A percentile compares a stretch with the other conserved stretches of the same genome.
Conservation (phyloP, 192 early-diverging fungal genomes). For the Gonapodya prolifera region DNA sequence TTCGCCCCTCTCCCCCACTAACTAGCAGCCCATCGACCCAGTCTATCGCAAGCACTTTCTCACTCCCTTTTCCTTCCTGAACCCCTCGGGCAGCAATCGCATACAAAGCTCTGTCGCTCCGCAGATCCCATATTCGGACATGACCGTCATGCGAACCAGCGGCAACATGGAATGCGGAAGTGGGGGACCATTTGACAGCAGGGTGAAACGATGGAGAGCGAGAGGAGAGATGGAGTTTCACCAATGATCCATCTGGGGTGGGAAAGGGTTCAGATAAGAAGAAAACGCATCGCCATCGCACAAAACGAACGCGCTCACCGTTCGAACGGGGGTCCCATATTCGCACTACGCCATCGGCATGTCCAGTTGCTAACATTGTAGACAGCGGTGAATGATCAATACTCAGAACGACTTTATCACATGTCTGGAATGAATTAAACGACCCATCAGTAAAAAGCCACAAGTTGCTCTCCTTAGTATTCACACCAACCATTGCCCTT, state of each 20-base stretch:
- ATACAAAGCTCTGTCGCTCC: constrained; percentile 74
- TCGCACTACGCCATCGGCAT: constrained; percentile 67
- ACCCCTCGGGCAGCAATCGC: constrained; percentile 29
- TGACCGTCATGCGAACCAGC: constrained; percentile 78
- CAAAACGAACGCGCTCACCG: constrained; percentile 20
- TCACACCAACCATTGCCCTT: constrained; percentile 48
- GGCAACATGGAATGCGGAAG: constrained; percentile 57
- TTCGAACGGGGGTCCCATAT: constrained; percentile 82
- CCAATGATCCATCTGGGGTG: constrained; percentile 69
- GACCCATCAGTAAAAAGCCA: background rate
- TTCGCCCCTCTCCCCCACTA: constrained; percentile 63
- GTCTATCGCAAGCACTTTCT: constrained; percentile 61
- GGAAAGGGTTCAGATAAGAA: background rate
- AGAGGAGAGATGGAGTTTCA: background rate
- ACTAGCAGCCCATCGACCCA: constrained; percentile 53
- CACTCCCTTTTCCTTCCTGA: constrained; percentile 20
- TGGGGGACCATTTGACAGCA: constrained; percentile 70
- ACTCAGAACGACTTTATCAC: constrained; percentile 70
- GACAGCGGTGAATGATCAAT: constrained; percentile 58
- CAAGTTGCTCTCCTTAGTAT: background rate
- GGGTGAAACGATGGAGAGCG: background rate
- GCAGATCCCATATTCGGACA: constrained; percentile 88
- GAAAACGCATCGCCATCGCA: background rate
- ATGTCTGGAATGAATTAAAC: constrained; percentile 34
- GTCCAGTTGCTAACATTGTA: constrained; percentile 73